Evolutionary conservation across 2,329 filamentous ascomycete species (phyloP).

Genomic region (Purpureocillium lavendulum): DNA sequence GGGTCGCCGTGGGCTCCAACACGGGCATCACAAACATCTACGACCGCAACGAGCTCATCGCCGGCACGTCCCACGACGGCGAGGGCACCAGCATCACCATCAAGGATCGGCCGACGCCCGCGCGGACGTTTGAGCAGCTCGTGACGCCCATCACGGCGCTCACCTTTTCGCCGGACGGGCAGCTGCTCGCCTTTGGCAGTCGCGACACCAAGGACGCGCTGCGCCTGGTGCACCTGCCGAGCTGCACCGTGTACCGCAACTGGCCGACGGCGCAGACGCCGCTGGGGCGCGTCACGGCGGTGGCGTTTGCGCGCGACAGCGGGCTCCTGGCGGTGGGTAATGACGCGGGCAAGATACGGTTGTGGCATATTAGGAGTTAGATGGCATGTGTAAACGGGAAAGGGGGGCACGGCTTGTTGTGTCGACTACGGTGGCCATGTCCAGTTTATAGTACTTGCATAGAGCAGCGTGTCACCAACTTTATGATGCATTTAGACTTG

Average conservation of each 20-base stretch:
- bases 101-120: constrained; percentile 62
- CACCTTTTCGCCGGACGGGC: constrained; percentile 79
- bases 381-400: neutral
- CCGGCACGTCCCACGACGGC: constrained; percentile 22
- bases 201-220: constrained; percentile 83
- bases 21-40: constrained; percentile 92
- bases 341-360: constrained; percentile 74
- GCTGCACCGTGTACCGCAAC: constrained; percentile 89
- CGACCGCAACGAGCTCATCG: constrained; percentile 62
- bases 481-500: no score
- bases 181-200: constrained; percentile 80
- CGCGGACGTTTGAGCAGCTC: constrained; percentile 71
- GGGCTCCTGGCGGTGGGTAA: constrained; percentile 78
- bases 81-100: constrained; percentile 37
- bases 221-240: constrained; percentile 80
- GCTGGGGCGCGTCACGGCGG: constrained; percentile 69
- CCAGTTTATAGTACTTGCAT: neutral
- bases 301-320: constrained; percentile 59
- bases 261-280: constrained; percentile 93
- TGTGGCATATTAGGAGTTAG: constrained; percentile 78
- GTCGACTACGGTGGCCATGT: no score
- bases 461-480: neutral
- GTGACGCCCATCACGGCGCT: constrained; percentile 77
- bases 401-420: neutral
- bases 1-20: constrained; percentile 80